Percentiles rank a stretch among this genome's conserved stretches.
phyloP scores from a whole-genome alignment of 495 filamentous ascomycete species.

The Chaetomium cochliodes region DNA sequence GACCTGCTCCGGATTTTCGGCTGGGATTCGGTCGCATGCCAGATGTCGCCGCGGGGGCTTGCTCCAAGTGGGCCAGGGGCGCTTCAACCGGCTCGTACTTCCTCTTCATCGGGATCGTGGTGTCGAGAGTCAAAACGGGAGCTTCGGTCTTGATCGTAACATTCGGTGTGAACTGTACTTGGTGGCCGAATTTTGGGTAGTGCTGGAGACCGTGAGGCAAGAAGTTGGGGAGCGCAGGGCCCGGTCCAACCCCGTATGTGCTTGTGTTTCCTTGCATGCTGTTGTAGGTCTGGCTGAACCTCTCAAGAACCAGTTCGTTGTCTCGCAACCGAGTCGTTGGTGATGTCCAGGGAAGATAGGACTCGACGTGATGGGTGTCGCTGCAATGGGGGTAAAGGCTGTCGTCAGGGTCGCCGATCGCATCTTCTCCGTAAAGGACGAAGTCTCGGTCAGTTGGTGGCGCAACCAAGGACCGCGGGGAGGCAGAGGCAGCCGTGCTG shows the following conservation, averaged over 20 bases:
- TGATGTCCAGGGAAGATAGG: constrained; percentile 38
- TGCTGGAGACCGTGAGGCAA: not conserved
- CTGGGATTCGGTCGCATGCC: not conserved
- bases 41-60: not conserved
- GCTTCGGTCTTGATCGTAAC: constrained; percentile 17
- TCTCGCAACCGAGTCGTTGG: constrained; percentile 34
- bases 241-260: constrained; percentile 16
- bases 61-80: not conserved
- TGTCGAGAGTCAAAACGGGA: constrained; percentile 6
- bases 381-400: constrained; percentile 18
- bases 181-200: not conserved
- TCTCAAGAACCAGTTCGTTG: constrained; percentile 31
- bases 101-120: constrained; percentile 6
- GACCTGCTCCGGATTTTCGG: not conserved
- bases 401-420: constrained; percentile 29
- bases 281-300: constrained; percentile 35
- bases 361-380: constrained; percentile 17
- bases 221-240: constrained; percentile 25
- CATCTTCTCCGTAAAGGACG: constrained; percentile 28
- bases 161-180: not conserved
- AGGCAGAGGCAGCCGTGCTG: constrained; percentile 1
- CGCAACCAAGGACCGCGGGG: constrained; percentile 7
- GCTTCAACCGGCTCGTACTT: constrained; percentile 13
- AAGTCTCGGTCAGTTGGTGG: constrained; percentile 26
- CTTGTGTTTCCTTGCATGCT: constrained; percentile 13